Evolutionary conservation across 331 rosid genomes (phyloP).

Genomic region (Saraca asoca): DNA sequence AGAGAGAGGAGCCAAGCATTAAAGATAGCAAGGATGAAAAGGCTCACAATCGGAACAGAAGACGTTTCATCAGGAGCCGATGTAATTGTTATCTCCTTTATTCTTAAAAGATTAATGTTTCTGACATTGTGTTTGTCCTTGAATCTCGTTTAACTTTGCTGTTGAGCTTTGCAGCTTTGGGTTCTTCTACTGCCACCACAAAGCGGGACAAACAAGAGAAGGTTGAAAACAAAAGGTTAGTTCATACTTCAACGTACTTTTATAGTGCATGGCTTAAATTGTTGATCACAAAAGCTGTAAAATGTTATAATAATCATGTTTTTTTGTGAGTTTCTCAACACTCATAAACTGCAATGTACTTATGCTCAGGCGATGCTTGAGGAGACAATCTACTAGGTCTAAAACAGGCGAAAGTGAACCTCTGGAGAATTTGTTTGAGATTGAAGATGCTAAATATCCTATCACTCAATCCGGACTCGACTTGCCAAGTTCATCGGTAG

Average conservation of each 20-base stretch:
- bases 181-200: constrained; percentile 49
- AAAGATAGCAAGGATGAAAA: constrained; percentile 38
- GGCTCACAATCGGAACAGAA: constrained; percentile 35
- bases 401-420: constrained; percentile 48
- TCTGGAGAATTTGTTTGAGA: constrained; percentile 59
- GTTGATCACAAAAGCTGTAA: neutral
- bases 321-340: constrained; percentile 24
- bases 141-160: constrained; percentile 12
- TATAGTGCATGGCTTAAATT: neutral
- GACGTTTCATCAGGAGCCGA: constrained; percentile 57
- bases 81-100: constrained; percentile 50
- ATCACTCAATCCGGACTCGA: constrained; percentile 18
- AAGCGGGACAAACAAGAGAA: constrained; percentile 56
- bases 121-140: neutral
- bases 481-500: constrained; percentile 24
- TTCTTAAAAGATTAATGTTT: constrained; percentile 1
- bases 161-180: constrained; percentile 53
- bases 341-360: neutral
- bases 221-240: constrained; percentile 67
- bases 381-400: constrained; percentile 64
- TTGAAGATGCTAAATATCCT: constrained; percentile 53
- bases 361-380: constrained; percentile 52
- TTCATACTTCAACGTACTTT: neutral
- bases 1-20: constrained; percentile 18
- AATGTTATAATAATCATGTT: neutral